Conservation (phyloP, 2,329 filamentous ascomycete genomes). For the Pyrenophora graminea region DNA sequence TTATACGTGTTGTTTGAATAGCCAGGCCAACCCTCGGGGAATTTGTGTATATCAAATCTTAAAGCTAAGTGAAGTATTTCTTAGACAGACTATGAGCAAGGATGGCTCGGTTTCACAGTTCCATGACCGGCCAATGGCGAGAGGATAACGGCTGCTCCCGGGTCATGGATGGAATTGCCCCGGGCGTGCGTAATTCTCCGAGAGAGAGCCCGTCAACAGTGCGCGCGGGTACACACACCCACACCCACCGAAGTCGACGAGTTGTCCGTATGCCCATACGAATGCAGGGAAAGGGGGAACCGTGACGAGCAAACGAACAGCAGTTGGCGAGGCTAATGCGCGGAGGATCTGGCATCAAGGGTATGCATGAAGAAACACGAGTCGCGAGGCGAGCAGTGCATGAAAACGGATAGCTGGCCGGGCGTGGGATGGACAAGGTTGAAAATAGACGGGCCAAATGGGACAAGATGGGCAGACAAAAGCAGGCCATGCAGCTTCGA, state of each 20-base stretch:
- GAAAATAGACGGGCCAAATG: background rate
- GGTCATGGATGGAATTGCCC: slow-evolving; percentile 4
- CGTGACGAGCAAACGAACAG: background rate
- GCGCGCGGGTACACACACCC: background rate
- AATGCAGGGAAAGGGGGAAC: background rate
- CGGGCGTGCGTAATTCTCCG: slow-evolving; percentile 12
- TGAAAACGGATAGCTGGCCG: background rate
- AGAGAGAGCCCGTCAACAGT: background rate
- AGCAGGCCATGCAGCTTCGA: background rate
- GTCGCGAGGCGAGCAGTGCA: background rate
- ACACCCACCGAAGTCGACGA: too few relatives aligned
- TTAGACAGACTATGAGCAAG: slow-evolving; percentile 1
- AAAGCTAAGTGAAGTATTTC: background rate
- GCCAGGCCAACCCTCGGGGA: background rate
- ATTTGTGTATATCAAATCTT: background rate
- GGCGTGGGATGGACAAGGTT: background rate
- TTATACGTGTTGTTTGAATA: background rate
- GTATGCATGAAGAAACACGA: slow-evolving; percentile 2
- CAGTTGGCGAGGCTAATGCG: background rate
- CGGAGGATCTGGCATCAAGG: background rate
- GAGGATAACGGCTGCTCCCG: slow-evolving; percentile 16
- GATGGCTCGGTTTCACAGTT: slow-evolving; percentile 1
- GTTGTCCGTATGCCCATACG: too few relatives aligned
- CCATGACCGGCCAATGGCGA: background rate
- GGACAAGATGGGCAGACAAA: background rate